Evolutionary conservation across 2,329 filamentous ascomycete genomes (phyloP).

Genomic region (Rutstroemia sp.): DNA sequence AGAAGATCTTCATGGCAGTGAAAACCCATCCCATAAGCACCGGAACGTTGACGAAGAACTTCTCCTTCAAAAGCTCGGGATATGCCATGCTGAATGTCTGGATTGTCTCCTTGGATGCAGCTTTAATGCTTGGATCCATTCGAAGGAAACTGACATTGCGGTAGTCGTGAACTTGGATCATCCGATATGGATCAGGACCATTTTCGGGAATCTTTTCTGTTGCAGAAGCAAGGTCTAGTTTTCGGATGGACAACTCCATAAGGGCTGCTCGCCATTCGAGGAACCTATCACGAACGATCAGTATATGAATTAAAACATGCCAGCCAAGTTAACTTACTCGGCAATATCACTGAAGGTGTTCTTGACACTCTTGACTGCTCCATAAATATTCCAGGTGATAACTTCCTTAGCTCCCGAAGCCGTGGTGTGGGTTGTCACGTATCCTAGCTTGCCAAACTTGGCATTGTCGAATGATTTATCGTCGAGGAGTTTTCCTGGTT

Average conservation of each 20-base stretch:
- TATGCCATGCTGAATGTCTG: conserved; percentile 74
- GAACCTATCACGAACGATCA: conserved; percentile 50
- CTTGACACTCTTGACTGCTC: conserved; percentile 72
- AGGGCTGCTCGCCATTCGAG: conserved; percentile 82
- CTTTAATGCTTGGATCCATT: conserved; percentile 68
- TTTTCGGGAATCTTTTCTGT: conserved; percentile 57
- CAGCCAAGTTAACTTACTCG: conserved; percentile 49
- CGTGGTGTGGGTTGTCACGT: conserved; percentile 62
- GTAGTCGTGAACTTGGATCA: conserved; percentile 92
- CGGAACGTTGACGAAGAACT: conserved; percentile 95
- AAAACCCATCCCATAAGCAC: conserved; percentile 86
- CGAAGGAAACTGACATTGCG: conserved; percentile 79
- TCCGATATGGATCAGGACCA: conserved; percentile 74
- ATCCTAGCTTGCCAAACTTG: conserved; percentile 75
- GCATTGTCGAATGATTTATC: conserved; percentile 53
- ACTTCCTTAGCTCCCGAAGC: conserved; percentile 47
- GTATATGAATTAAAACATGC: neutral
- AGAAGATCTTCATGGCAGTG: conserved; percentile 65
- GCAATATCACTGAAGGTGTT: conserved; percentile 75
- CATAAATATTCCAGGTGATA: conserved; percentile 92
- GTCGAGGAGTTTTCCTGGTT: conserved; percentile 60
- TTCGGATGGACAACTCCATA: conserved; percentile 78
- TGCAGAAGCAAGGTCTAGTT: conserved; percentile 63
- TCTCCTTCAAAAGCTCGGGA: conserved; percentile 80
- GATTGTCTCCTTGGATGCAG: conserved; percentile 74